phyloP scores from a whole-genome alignment of 108 stramenopile species.

The Conticribra guillardii region DNA sequence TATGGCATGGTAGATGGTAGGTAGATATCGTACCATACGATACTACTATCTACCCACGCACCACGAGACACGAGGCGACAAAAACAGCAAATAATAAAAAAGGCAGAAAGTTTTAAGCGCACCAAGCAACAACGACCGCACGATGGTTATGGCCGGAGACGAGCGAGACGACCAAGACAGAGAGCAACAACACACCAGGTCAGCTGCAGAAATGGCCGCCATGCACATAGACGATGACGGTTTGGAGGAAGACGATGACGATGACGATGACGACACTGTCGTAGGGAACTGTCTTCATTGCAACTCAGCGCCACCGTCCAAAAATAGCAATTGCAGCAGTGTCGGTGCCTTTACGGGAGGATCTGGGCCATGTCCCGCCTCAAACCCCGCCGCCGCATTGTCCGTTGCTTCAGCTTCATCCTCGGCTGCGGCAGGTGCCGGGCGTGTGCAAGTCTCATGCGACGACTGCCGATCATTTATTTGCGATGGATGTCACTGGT shows the following conservation, averaged over 20 bases:
- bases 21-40: too few relatives aligned
- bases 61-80: too few relatives aligned
- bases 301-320: constrained; percentile 46
- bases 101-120: too few relatives aligned
- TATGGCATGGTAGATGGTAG: too few relatives aligned
- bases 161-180: too few relatives aligned
- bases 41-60: too few relatives aligned
- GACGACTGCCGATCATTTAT: constrained; percentile 88
- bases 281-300: constrained; percentile 53
- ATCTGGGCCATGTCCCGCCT: constrained; percentile 31
- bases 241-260: constrained; percentile 14
- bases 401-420: constrained; percentile 16
- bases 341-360: constrained; percentile 27
- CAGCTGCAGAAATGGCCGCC: constrained; percentile 1
- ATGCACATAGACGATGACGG: constrained; percentile 34
- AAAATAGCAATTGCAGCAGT: constrained; percentile 42
- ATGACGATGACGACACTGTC: constrained; percentile 54
- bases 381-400: constrained; percentile 28
- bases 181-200: too few relatives aligned
- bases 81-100: too few relatives aligned
- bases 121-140: too few relatives aligned
- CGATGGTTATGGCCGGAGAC: too few relatives aligned
- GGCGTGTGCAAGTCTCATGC: constrained; percentile 83
- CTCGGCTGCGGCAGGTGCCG: constrained; percentile 22
- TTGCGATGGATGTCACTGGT: constrained; percentile 57